Percentiles rank a stretch among this genome's conserved stretches.
phyloP scores from a whole-genome alignment of 441 rosid species.

The Populus hybrid region DNA sequence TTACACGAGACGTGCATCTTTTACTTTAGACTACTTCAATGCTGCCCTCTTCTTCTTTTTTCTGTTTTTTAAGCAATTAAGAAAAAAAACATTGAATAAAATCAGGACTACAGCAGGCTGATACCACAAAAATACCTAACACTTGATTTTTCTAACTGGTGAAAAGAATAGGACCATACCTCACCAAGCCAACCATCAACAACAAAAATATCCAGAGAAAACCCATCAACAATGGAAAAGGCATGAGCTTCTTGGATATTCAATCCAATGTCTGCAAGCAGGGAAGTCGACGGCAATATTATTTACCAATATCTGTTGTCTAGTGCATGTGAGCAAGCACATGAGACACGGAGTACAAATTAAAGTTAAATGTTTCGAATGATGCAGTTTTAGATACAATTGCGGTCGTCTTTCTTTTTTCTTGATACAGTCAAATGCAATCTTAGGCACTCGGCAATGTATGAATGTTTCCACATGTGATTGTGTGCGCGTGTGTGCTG shows the following conservation, averaged over 20 bases:
- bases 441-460: not conserved
- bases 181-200: constrained; percentile 94
- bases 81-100: not conserved
- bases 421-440: not conserved
- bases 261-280: constrained; percentile 88
- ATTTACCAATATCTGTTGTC: constrained; percentile 15
- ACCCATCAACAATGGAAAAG: constrained; percentile 85
- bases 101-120: not conserved
- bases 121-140: not conserved
- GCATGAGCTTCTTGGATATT: constrained; percentile 97
- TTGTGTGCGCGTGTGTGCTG: not conserved
- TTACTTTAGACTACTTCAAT: too few relatives aligned
- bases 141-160: not conserved
- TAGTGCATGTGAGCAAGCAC: not conserved
- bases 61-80: too few relatives aligned
- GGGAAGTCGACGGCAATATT: constrained; percentile 61
- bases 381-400: not conserved
- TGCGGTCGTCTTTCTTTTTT: not conserved
- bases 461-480: not conserved
- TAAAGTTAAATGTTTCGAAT: not conserved
- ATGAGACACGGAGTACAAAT: not conserved
- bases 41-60: not conserved
- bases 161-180: constrained; percentile 37
- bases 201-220: constrained; percentile 85
- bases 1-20: not conserved